Conservation (phyloP, 2,329 filamentous ascomycete genomes). For the Monosporascus sp. region DNA sequence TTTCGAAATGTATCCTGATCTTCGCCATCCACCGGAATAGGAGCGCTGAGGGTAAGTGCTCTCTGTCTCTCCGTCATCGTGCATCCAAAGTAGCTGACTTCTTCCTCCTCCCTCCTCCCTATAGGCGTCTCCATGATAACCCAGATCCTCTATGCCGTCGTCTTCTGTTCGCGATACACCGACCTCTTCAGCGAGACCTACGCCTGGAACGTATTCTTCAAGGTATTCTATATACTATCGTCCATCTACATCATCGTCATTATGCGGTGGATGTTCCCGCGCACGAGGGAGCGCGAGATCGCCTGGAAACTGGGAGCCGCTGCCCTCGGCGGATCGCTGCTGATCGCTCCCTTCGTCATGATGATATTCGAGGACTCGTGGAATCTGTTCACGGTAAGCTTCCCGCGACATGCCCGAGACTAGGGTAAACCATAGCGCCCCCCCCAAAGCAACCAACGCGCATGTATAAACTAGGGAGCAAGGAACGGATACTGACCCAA, state of each 20-base stretch:
- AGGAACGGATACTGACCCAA: not conserved
- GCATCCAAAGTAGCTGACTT: not conserved
- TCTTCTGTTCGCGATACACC: slow-evolving; percentile 83
- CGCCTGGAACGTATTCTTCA: slow-evolving; percentile 74
- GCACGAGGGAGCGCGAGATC: slow-evolving; percentile 84
- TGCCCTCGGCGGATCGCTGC: slow-evolving; percentile 58
- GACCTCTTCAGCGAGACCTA: slow-evolving; percentile 62
- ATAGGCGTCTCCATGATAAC: slow-evolving; percentile 84
- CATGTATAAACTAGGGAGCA: not conserved
- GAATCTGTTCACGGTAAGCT: slow-evolving; percentile 45
- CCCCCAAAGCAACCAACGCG: slow-evolving; percentile 10
- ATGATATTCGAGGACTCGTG: slow-evolving; percentile 57
- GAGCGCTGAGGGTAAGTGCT: slow-evolving; percentile 67
- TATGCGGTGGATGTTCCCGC: slow-evolving; percentile 81
- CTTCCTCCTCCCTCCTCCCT: slow-evolving; percentile 2
- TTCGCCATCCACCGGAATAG: slow-evolving; percentile 83
- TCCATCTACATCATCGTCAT: slow-evolving; percentile 81
- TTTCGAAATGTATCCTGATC: slow-evolving; percentile 86
- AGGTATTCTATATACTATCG: slow-evolving; percentile 80
- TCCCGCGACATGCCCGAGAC: not conserved
- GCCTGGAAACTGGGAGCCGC: slow-evolving; percentile 86
- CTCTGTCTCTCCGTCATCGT: not conserved
- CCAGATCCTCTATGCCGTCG: slow-evolving; percentile 78
- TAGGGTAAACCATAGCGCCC: not conserved
- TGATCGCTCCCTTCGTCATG: slow-evolving; percentile 68